Percentiles rank a stretch among this genome's conserved stretches.
Conservation (phyloP, 2,329 filamentous ascomycete species). For the Chrysoporthe puriensis region DNA sequence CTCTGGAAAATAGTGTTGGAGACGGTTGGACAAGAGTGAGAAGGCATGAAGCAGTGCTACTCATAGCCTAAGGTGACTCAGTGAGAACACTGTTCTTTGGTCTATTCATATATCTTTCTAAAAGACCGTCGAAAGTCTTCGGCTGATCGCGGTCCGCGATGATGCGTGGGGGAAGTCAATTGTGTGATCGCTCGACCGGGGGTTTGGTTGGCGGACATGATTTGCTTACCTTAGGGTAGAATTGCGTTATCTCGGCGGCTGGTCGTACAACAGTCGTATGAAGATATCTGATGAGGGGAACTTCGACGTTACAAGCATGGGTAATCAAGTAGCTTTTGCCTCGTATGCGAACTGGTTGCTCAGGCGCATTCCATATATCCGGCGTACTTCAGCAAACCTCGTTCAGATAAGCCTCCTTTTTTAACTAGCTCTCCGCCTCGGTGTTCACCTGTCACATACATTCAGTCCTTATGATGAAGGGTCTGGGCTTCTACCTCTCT, state of each 20-base stretch:
- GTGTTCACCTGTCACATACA: neutral
- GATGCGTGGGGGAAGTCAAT: neutral
- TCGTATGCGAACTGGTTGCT: neutral
- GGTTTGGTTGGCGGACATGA: slow-evolving; percentile 2
- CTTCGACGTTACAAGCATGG: neutral
- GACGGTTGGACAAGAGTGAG: neutral
- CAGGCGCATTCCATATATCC: neutral
- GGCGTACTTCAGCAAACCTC: neutral
- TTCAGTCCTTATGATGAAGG: neutral
- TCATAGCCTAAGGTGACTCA: neutral
- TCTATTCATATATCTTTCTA: neutral
- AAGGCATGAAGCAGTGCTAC: neutral
- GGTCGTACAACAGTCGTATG: neutral
- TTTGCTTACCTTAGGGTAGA: neutral
- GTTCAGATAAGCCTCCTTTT: neutral
- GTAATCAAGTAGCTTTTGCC: neutral
- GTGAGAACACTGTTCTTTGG: neutral
- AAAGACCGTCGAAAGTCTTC: neutral
- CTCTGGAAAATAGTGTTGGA: neutral
- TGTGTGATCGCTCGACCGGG: neutral
- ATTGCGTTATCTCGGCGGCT: neutral
- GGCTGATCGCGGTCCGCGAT: neutral
- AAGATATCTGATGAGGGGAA: neutral
- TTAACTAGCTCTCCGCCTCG: neutral
- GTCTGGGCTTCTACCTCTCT: neutral